These are phyloP conservation scores for Asterella californica DNA, from an alignment of 225 moss, liverwort and hornwort species.

Conservation along the genomic window DNA sequence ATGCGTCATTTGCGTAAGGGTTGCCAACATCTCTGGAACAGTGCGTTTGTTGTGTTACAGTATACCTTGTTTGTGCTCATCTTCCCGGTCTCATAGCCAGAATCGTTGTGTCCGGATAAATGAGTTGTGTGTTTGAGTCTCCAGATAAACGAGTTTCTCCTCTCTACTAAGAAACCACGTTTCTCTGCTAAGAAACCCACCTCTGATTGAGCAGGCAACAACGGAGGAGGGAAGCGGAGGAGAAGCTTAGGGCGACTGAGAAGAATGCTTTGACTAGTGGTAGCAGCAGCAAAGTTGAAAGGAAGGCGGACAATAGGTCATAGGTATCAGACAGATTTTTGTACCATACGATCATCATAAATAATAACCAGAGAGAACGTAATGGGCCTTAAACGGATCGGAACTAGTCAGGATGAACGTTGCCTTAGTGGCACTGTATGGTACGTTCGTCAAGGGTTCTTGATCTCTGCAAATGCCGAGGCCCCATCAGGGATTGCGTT, in stretches of 20 bases:
- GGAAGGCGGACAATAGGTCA: conserved; percentile 28
- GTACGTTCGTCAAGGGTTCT: no score
- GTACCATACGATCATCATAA: conserved; percentile 9
- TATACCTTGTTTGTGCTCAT: no score
- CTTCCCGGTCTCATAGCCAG: no score
- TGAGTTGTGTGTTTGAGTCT: no score
- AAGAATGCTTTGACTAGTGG: conserved; percentile 20
- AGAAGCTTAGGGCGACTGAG: conserved; percentile 28
- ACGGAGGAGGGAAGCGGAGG: conserved; percentile 41
- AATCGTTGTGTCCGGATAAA: no score
- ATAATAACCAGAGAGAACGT: background rate
- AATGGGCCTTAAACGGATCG: background rate
- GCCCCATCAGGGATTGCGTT: no score
- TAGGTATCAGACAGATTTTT: conserved; percentile 13
- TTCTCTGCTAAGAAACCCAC: background rate
- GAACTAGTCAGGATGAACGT: background rate
- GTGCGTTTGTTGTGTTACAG: no score
- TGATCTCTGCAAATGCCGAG: no score
- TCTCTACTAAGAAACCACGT: background rate
- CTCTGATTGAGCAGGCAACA: conserved; percentile 30
- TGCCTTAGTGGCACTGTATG: background rate
- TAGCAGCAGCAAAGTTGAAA: conserved; percentile 27
- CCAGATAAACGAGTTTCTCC: no score
- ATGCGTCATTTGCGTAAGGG: conserved; percentile 42
- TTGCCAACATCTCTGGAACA: background rate